A percentile compares a stretch with the other conserved stretches of the same genome.
Conservation (phyloP, 2,329 filamentous ascomycete genomes). For the Biscogniauxia marginata region DNA sequence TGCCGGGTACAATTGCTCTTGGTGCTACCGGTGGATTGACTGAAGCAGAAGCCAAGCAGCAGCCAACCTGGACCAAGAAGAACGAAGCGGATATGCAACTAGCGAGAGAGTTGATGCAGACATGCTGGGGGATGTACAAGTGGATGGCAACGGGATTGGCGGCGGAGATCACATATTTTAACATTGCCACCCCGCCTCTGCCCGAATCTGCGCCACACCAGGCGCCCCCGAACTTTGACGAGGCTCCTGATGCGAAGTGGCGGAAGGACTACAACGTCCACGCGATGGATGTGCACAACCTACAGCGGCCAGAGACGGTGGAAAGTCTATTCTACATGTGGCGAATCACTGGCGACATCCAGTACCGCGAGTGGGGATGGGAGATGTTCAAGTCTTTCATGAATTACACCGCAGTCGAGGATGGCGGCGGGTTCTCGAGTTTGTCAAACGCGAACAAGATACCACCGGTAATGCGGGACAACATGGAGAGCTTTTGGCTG, state of each 20-base stretch:
- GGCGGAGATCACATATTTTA: conserved; percentile 90
- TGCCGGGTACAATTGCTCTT: conserved; percentile 92
- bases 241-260: conserved; percentile 61
- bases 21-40: conserved; percentile 77
- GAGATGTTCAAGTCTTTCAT: conserved; percentile 95
- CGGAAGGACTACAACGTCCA: conserved; percentile 78
- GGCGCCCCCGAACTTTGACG: conserved; percentile 50
- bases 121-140: conserved; percentile 98
- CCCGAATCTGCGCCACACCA: conserved; percentile 55
- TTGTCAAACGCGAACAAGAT: conserved; percentile 71
- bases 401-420: conserved; percentile 76
- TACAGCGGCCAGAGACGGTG: conserved; percentile 95
- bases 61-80: conserved; percentile 69
- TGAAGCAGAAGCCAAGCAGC: conserved; percentile 71
- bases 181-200: conserved; percentile 67
- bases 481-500: conserved; percentile 99
- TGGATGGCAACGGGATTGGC: conserved; percentile 88
- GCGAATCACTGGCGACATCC: conserved; percentile 87
- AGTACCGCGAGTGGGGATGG: conserved; percentile 96
- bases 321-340: conserved; percentile 98
- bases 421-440: conserved; percentile 79
- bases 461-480: conserved; percentile 72
- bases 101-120: conserved; percentile 88
- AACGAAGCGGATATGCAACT: conserved; percentile 86
- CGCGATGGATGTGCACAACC: conserved; percentile 80